phyloP scores from a whole-genome alignment of 495 filamentous ascomycete species.

The Durotheca rogersii region DNA sequence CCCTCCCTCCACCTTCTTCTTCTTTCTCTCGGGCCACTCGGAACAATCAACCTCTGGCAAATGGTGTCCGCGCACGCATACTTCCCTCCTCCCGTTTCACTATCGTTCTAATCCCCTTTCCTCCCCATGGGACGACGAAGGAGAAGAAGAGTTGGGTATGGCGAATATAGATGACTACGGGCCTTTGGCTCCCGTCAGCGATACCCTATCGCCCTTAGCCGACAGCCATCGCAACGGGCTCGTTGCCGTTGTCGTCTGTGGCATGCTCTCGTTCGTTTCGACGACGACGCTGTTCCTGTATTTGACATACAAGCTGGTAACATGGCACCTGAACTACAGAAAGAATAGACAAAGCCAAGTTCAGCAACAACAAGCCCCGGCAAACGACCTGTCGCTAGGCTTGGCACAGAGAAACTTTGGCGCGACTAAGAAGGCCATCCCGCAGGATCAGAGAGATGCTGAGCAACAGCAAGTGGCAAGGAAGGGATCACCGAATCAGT shows the following conservation, averaged over 20 bases:
- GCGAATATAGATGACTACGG: conserved; percentile 18
- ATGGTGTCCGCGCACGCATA: not conserved
- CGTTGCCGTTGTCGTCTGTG: conserved; percentile 58
- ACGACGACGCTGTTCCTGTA: conserved; percentile 53
- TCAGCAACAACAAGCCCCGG: conserved; percentile 12
- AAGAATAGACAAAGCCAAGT: conserved; percentile 4
- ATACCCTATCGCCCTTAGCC: conserved; percentile 51
- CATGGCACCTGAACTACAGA: conserved; percentile 45
- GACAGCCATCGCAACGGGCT: conserved; percentile 51
- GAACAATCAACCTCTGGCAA: conserved; percentile 10
- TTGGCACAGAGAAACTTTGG: conserved; percentile 22
- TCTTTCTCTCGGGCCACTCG: not conserved
- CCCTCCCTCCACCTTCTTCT: not conserved
- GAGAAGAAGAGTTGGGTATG: conserved; percentile 5
- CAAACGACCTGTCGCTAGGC: conserved; percentile 25
- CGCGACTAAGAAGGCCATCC: conserved; percentile 16
- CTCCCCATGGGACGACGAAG: not conserved
- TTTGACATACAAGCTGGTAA: conserved; percentile 58
- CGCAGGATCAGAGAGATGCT: not conserved
- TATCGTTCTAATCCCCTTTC: not conserved
- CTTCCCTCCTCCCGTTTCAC: conserved; percentile 1
- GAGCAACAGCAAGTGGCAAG: conserved; percentile 35
- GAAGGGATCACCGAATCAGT: conserved; percentile 59
- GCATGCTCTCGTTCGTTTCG: conserved; percentile 60
- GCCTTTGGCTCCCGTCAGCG: conserved; percentile 11